A percentile compares a stretch with the other conserved stretches of the same genome.
These are phyloP conservation scores for Aspergillus luchuensis DNA, from an alignment of 2,329 filamentous ascomycete genomes.

Conservation along the genomic window DNA sequence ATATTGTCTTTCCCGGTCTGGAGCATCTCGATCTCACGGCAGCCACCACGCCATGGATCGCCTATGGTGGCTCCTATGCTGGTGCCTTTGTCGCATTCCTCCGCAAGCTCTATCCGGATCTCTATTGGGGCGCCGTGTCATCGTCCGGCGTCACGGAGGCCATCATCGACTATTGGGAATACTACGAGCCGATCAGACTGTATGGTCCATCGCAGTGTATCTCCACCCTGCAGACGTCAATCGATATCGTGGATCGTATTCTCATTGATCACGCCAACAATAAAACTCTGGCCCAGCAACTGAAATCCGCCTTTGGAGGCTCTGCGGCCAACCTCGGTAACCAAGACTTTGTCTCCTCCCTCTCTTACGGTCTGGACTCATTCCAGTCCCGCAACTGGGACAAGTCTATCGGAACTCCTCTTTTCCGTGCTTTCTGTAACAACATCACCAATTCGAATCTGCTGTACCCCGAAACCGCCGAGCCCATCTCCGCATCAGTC, in stretches of 20 bases:
- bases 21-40: slow-evolving; percentile 69
- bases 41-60: slow-evolving; percentile 68
- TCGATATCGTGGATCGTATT: slow-evolving; percentile 62
- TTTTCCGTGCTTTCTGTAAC: slow-evolving; percentile 57
- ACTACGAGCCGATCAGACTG: slow-evolving; percentile 60
- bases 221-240: slow-evolving; percentile 62
- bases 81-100: slow-evolving; percentile 77
- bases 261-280: slow-evolving; percentile 52
- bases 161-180: slow-evolving; percentile 74
- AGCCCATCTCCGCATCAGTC: slow-evolving; percentile 33
- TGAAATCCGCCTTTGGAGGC: slow-evolving; percentile 57
- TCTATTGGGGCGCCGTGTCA: slow-evolving; percentile 77
- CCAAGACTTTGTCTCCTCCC: slow-evolving; percentile 23
- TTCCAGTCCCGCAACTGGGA: slow-evolving; percentile 66
- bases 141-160: slow-evolving; percentile 78
- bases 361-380: slow-evolving; percentile 49
- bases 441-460: slow-evolving; percentile 54
- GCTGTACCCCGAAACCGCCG: slow-evolving; percentile 41
- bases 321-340: slow-evolving; percentile 31
- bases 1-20: slow-evolving; percentile 70
- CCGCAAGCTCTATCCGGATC: slow-evolving; percentile 73
- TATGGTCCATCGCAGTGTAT: slow-evolving; percentile 66
- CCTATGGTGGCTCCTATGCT: slow-evolving; percentile 82
- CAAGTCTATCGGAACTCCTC: slow-evolving; percentile 51
- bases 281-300: slow-evolving; percentile 42